Base-by-base conservation (phyloP, 2,329 filamentous ascomycete genomes). In the Stylonectria norvegica region DNA sequence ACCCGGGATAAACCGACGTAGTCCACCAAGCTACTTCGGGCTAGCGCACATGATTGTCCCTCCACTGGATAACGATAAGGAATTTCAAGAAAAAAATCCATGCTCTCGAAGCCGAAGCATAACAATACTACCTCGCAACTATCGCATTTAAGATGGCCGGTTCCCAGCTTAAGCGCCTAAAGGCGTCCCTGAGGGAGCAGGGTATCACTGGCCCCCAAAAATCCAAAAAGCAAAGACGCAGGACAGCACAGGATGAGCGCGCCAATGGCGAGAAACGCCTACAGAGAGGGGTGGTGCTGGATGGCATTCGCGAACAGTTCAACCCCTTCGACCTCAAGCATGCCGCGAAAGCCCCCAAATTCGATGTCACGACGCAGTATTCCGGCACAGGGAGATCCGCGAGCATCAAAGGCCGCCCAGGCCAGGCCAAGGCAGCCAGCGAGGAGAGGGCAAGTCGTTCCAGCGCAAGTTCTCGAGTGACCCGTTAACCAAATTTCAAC, bases 241-340 rank as follows among this genome's bases (percentile, higher is more conserved):
- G 85, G 60, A 76, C 78, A 58, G 79, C 75, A 38, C 81, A 83
- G 63, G 81, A 81, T 65, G 78, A 76, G 36, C 80, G 78, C 41
- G 76, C 75, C 48, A 79, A 77, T 48, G 70, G 68, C 53, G 83
- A 91, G 57, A 86, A 89, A 65, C 83, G 87, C 45, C 76, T 88
- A 18, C 81, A 89, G 62, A 81, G 85, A 59, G 79, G 85, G 58
- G 83, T 81, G 40, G 87, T 89, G 12, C 75, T 98, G 48, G 82
- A 86, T 55, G 81, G 79, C 42, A 96, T 98, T 62, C 85, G 93
- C 60, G 90, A 97, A 59, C 85, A 90, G 53, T 97, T 97, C 78
- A 98, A 98, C 63, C 93, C 93, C 0, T 98, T 98, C 66, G 93
- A 98, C 61, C 79, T 95, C 62, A 94, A 94, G 66, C 81, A 86